phyloP scores from a whole-genome alignment of 257 asterid species.

The Solanum medicagineum region DNA sequence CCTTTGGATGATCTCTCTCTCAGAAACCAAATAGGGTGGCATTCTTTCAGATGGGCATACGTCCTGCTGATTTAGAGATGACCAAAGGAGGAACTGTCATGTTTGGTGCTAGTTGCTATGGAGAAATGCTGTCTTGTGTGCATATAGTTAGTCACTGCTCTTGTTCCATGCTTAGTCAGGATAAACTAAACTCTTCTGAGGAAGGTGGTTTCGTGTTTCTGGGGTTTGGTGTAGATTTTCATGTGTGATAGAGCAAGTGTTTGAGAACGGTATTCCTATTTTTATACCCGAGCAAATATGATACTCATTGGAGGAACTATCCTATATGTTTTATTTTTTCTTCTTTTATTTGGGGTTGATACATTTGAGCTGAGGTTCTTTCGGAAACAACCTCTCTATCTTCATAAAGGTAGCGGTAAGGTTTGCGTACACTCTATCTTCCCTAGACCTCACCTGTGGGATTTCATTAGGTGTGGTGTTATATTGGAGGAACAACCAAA shows the following conservation, averaged over 20 bases:
- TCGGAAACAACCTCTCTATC: too few species aligned
- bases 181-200: background rate
- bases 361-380: too few species aligned
- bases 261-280: background rate
- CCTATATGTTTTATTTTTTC: too few species aligned
- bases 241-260: background rate
- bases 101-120: background rate
- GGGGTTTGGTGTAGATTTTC: background rate
- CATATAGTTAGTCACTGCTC: background rate
- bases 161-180: background rate
- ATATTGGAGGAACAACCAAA: background rate
- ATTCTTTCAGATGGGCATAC: background rate
- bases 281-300: background rate
- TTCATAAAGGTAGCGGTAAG: too few species aligned
- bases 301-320: background rate
- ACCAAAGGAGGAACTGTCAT: background rate
- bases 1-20: background rate
- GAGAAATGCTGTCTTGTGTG: background rate
- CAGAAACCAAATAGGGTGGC: background rate
- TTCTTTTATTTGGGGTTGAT: too few species aligned
- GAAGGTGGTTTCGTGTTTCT: background rate
- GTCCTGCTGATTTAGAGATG: background rate
- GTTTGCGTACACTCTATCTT: too few species aligned
- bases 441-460: too few species aligned
- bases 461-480: too few species aligned